These are phyloP conservation scores for Pleurotus ostreatus DNA, from an alignment of 768 basidiomycete species.

Conservation along the genomic window DNA sequence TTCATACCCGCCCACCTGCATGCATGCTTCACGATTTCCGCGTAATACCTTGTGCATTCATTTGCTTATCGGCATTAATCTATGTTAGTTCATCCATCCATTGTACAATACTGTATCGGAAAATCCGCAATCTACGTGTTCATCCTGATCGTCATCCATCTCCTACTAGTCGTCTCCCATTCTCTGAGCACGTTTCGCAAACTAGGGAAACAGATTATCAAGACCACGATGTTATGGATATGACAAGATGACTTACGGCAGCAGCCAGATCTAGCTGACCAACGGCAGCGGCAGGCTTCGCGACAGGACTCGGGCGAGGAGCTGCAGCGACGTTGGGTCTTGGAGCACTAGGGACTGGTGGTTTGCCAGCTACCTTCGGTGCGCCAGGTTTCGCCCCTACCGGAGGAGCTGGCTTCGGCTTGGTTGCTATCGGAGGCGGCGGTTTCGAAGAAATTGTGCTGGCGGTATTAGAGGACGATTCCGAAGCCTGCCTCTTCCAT, in stretches of 20 bases:
- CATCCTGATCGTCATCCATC: slow-evolving; percentile 12
- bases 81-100: slow-evolving; percentile 10
- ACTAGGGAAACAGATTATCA: slow-evolving; percentile 33
- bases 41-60: neutral
- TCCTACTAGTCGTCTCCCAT: slow-evolving; percentile 41
- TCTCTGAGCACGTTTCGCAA: slow-evolving; percentile 75
- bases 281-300: slow-evolving; percentile 37
- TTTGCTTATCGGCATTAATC: slow-evolving; percentile 16
- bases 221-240: neutral
- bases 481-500: slow-evolving; percentile 60
- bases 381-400: slow-evolving; percentile 52
- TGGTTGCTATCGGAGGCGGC: slow-evolving; percentile 58
- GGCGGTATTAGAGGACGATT: slow-evolving; percentile 49
- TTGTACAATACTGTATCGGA: slow-evolving; percentile 10
- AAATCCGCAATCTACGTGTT: slow-evolving; percentile 11
- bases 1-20: slow-evolving; percentile 4
- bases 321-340: slow-evolving; percentile 29
- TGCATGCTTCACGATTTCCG: neutral
- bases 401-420: slow-evolving; percentile 60
- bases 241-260: slow-evolving; percentile 48
- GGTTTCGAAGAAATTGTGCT: slow-evolving; percentile 47
- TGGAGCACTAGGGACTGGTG: slow-evolving; percentile 37
- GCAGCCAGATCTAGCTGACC: slow-evolving; percentile 82
- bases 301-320: slow-evolving; percentile 33
- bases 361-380: slow-evolving; percentile 41